Conservation (phyloP, 495 filamentous ascomycete genomes). For the Hypoxylon fuscum region DNA sequence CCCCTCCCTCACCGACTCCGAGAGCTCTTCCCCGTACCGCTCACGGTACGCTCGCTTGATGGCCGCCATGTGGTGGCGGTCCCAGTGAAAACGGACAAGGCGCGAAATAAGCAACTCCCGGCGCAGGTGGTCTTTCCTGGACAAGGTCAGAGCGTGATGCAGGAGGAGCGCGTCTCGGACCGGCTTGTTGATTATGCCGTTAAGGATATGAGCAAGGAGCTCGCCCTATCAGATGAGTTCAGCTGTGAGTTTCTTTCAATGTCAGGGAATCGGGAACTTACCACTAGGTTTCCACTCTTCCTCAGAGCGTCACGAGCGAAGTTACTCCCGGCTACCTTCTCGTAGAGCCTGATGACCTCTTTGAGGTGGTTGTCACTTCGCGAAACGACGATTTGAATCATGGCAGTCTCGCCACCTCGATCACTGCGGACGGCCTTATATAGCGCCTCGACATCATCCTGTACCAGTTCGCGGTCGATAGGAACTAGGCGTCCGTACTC, state of each 20-base stretch:
- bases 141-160: slow-evolving; percentile 80
- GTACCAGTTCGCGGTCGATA: slow-evolving; percentile 61
- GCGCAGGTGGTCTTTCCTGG: slow-evolving; percentile 70
- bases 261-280: slow-evolving; percentile 58
- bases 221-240: slow-evolving; percentile 72
- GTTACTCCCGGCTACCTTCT: slow-evolving; percentile 73
- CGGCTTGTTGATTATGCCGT: slow-evolving; percentile 94
- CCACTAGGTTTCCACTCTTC: slow-evolving; percentile 90
- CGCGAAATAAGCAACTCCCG: slow-evolving; percentile 85
- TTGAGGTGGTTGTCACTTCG: slow-evolving; percentile 82
- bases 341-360: slow-evolving; percentile 80
- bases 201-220: slow-evolving; percentile 93
- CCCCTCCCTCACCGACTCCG: slow-evolving; percentile 64
- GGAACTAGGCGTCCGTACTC: slow-evolving; percentile 51
- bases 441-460: slow-evolving; percentile 77
- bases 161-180: slow-evolving; percentile 95
- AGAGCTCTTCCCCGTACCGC: slow-evolving; percentile 75
- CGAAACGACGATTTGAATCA: slow-evolving; percentile 85
- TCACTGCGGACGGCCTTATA: slow-evolving; percentile 73
- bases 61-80: slow-evolving; percentile 73
- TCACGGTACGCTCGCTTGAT: slow-evolving; percentile 76
- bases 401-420: slow-evolving; percentile 87
- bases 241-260: slow-evolving; percentile 9
- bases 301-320: slow-evolving; percentile 87
- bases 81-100: slow-evolving; percentile 86